A percentile compares a stretch with the other conserved stretches of the same genome.
Evolutionary conservation across 768 basidiomycete genomes (phyloP).

Genomic region (Trametes sanguinea): DNA sequence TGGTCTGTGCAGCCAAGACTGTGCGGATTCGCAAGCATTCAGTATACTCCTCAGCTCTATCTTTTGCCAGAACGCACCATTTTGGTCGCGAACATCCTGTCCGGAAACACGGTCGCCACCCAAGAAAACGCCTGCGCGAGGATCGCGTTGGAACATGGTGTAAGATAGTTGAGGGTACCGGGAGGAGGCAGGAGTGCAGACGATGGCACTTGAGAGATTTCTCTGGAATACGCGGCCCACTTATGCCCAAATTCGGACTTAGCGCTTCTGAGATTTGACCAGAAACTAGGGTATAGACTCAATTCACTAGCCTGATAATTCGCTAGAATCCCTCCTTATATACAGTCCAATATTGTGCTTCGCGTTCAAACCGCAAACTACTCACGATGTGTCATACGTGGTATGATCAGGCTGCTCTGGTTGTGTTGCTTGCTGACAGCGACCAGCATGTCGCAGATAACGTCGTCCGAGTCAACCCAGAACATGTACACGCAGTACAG

Average conservation of each 20-base stretch:
- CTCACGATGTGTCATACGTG: too few species aligned
- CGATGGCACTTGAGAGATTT: constrained; percentile 17
- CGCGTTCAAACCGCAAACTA: too few species aligned
- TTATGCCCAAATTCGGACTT: constrained; percentile 4
- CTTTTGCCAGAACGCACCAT: constrained; percentile 56
- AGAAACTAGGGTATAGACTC: too few species aligned
- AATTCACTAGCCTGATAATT: too few species aligned
- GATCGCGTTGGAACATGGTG: constrained; percentile 87
- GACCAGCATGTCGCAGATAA: too few species aligned
- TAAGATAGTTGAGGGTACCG: constrained; percentile 11
- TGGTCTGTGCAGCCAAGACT: constrained; percentile 95
- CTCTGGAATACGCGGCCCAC: constrained; percentile 11
- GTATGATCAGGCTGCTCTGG: too few species aligned
- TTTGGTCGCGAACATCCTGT: constrained; percentile 95
- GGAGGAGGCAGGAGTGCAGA: constrained; percentile 1
- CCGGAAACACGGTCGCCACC: constrained; percentile 94
- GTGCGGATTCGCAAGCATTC: constrained; percentile 7
- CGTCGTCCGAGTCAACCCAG: too few species aligned
- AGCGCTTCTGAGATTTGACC: background rate
- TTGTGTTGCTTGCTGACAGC: too few species aligned
- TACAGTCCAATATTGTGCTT: too few species aligned
- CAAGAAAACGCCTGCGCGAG: constrained; percentile 86
- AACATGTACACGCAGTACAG: too few species aligned
- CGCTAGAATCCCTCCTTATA: too few species aligned
- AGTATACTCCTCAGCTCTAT: too few species aligned